A percentile compares a stretch with the other conserved stretches of the same genome.
Conservation (phyloP, 768 basidiomycete genomes). For the Neoboletus brunneissimus region DNA sequence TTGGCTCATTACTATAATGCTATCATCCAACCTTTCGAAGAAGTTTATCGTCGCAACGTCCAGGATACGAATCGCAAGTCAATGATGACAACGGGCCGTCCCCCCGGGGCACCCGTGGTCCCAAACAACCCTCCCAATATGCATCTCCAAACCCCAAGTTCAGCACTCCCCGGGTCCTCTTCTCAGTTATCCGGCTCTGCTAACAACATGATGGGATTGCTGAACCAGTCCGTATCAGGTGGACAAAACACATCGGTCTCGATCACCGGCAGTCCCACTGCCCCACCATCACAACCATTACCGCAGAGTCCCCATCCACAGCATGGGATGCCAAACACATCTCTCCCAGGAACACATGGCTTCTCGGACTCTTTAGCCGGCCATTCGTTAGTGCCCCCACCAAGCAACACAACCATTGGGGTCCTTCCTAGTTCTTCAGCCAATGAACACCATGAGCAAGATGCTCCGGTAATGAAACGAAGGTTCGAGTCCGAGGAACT, state of each 20-base stretch:
- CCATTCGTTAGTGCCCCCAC: slow-evolving; percentile 18
- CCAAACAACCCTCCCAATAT: slow-evolving; percentile 19
- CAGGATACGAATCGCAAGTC: slow-evolving; percentile 58
- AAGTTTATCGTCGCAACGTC: slow-evolving; percentile 59
- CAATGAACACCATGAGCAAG: slow-evolving; percentile 49
- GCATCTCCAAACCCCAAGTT: slow-evolving; percentile 13
- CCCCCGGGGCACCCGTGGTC: slow-evolving; percentile 13
- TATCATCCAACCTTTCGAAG: slow-evolving; percentile 71
- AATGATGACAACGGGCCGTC: slow-evolving; percentile 41
- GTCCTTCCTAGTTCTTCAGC: slow-evolving; percentile 6
- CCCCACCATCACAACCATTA: slow-evolving; percentile 24
- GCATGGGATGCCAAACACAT: slow-evolving; percentile 21
- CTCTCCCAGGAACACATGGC: slow-evolving; percentile 24
- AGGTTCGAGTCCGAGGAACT: slow-evolving; percentile 65
- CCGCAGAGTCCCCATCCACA: slow-evolving; percentile 32
- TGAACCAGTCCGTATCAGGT: slow-evolving; percentile 25
- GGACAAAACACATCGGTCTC: slow-evolving; percentile 19
- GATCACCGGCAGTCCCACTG: slow-evolving; percentile 25
- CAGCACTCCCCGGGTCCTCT: slow-evolving; percentile 11
- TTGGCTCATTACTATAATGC: slow-evolving; percentile 59
- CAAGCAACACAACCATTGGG: slow-evolving; percentile 11
- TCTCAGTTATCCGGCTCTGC: slow-evolving; percentile 22
- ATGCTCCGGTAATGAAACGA: slow-evolving; percentile 65
- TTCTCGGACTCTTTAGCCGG: slow-evolving; percentile 25
- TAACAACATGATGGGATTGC: slow-evolving; percentile 23